A percentile compares a stretch with the other conserved stretches of the same genome.
phyloP scores from a whole-genome alignment of 108 stramenopile genomes.

The Stephanodiscus triporus region DNA sequence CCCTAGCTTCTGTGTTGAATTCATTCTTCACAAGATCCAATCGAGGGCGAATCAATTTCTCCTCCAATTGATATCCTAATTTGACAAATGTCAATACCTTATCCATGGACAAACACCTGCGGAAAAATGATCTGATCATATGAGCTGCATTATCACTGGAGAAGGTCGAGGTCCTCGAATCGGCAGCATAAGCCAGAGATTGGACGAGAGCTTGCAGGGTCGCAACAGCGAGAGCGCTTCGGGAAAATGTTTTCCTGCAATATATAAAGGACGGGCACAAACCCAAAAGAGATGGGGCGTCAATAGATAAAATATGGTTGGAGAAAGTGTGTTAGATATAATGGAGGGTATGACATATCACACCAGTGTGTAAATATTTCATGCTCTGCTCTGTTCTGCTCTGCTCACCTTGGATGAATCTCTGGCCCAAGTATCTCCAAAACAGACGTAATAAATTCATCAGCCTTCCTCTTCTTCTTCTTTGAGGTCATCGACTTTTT shows the following conservation, averaged over 20 bases:
- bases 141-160: background rate
- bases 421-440: background rate
- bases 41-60: constrained; percentile 14
- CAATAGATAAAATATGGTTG: background rate
- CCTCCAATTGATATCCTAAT: constrained; percentile 33
- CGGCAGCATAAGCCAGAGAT: constrained; percentile 5
- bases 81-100: constrained; percentile 33
- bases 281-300: background rate
- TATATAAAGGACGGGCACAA: background rate
- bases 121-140: constrained; percentile 24
- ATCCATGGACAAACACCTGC: constrained; percentile 13
- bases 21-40: background rate
- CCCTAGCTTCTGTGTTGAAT: background rate
- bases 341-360: background rate
- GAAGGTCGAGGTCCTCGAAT: constrained; percentile 3
- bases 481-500: constrained; percentile 21
- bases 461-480: constrained; percentile 29
- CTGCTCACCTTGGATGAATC: constrained; percentile 6
- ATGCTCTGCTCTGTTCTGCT: too few species aligned
- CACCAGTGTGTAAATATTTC: background rate
- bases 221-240: constrained; percentile 44
- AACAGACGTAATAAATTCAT: background rate
- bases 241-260: constrained; percentile 29
- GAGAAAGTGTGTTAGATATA: background rate
- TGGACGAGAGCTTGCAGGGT: constrained; percentile 19